Evolutionary conservation across 345 rosid genomes (phyloP).

Genomic region (Syzygium grande): DNA sequence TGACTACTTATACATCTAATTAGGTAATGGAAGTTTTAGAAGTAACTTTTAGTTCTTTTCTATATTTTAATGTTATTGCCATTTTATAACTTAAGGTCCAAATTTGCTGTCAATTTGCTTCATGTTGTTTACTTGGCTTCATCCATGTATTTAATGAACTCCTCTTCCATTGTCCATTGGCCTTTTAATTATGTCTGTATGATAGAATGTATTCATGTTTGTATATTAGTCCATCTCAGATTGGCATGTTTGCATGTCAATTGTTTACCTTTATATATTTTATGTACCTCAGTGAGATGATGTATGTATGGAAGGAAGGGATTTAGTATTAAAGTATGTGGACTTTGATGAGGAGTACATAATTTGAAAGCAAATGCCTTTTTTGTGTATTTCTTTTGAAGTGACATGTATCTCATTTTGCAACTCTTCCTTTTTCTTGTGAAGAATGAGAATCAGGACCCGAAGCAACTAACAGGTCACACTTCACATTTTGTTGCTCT

Average conservation of each 20-base stretch:
- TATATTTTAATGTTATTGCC: neutral
- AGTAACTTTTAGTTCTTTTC: neutral
- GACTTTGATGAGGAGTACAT: neutral
- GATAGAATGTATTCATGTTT: neutral
- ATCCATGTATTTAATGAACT: neutral
- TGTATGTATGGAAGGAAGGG: neutral
- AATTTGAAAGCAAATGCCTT: neutral
- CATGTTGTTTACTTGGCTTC: neutral
- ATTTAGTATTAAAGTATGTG: neutral
- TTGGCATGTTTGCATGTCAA: neutral
- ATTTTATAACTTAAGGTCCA: neutral
- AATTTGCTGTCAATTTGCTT: neutral
- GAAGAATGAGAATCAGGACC: conserved; percentile 74
- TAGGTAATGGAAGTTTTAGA: neutral
- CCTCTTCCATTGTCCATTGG: neutral
- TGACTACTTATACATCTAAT: neutral
- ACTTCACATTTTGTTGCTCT: conserved; percentile 75
- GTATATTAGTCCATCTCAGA: neutral
- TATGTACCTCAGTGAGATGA: neutral
- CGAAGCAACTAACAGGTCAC: conserved; percentile 66
- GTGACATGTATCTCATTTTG: neutral
- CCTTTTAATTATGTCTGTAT: neutral
- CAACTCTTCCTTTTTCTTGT: conserved; percentile 10
- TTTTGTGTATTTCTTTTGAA: neutral
- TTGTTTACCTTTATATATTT: neutral